phyloP scores from a whole-genome alignment of 345 rosid species.

The Moricandia moricandioides region DNA sequence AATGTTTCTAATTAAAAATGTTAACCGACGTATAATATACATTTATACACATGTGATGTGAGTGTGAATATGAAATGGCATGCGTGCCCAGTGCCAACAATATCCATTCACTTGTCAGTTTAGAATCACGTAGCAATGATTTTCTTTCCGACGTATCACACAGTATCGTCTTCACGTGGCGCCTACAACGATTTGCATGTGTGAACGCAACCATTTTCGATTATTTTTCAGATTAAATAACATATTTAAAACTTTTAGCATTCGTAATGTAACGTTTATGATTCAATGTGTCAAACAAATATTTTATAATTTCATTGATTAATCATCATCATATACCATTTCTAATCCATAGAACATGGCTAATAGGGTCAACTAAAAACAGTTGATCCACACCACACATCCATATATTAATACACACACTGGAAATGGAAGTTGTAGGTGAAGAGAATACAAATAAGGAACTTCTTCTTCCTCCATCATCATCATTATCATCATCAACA shows the following conservation, averaged over 20 bases:
- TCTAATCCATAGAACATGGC: not conserved
- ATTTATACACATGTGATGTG: too few relatives aligned
- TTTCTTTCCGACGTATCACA: not conserved
- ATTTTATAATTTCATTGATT: not conserved
- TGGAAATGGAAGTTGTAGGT: not conserved
- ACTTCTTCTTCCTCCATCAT: slow-evolving; percentile 14
- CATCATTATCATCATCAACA: not conserved
- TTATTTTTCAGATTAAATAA: not conserved
- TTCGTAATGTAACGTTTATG: not conserved
- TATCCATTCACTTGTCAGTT: too few relatives aligned
- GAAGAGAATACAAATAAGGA: slow-evolving; percentile 5
- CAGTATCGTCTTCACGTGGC: not conserved
- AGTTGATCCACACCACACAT: slow-evolving; percentile 3
- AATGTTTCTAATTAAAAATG: not conserved
- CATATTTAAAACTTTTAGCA: not conserved
- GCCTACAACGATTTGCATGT: not conserved
- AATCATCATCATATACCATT: not conserved
- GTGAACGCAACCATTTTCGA: slow-evolving; percentile 13
- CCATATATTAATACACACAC: not conserved
- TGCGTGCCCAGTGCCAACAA: too few relatives aligned
- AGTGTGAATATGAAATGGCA: too few relatives aligned
- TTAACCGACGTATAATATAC: not conserved
- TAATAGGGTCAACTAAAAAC: not conserved
- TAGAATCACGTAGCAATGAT: too few relatives aligned
- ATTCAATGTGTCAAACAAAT: not conserved